Evolutionary conservation across 306 rosid species (phyloP).

Genomic region (Cucumis melo): DNA sequence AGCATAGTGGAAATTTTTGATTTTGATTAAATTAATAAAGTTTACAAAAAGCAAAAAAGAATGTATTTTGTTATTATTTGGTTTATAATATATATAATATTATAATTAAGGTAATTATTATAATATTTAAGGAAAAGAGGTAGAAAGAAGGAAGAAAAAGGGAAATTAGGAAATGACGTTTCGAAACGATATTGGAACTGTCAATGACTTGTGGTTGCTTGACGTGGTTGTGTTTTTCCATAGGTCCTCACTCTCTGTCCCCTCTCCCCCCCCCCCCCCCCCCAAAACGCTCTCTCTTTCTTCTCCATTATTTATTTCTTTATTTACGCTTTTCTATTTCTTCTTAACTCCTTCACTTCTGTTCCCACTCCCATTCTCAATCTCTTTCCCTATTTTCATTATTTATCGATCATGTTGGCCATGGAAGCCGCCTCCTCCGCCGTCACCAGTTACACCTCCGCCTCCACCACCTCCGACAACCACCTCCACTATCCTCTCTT

Average conservation of each 20-base stretch:
- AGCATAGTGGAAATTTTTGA: too few relatives aligned
- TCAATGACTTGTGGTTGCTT: slow-evolving; percentile 4
- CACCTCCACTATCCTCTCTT: background rate
- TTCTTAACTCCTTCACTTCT: too few relatives aligned
- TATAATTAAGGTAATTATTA: too few relatives aligned
- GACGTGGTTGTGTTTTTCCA: slow-evolving; percentile 15
- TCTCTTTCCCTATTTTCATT: too few relatives aligned
- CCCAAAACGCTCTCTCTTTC: background rate
- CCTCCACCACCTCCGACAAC: background rate
- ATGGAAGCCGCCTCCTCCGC: slow-evolving; percentile 8
- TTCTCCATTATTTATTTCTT: background rate
- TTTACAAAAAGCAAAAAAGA: too few relatives aligned
- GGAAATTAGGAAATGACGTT: slow-evolving; percentile 8
- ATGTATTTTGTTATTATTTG: too few relatives aligned
- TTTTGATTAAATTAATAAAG: too few relatives aligned
- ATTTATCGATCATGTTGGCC: slow-evolving; percentile 16
- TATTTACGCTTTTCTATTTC: background rate
- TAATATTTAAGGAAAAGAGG: too few relatives aligned
- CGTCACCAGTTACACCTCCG: slow-evolving; percentile 2
- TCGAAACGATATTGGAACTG: slow-evolving; percentile 17
- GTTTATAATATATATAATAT: too few relatives aligned
- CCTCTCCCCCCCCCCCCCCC: background rate
- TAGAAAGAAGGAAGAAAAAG: too few relatives aligned
- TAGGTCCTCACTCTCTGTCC: slow-evolving; percentile 10
- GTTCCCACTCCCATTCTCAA: too few relatives aligned